Evolutionary conservation across 2,329 filamentous ascomycete genomes (phyloP).

Genomic region (Botrytis tulipae): DNA sequence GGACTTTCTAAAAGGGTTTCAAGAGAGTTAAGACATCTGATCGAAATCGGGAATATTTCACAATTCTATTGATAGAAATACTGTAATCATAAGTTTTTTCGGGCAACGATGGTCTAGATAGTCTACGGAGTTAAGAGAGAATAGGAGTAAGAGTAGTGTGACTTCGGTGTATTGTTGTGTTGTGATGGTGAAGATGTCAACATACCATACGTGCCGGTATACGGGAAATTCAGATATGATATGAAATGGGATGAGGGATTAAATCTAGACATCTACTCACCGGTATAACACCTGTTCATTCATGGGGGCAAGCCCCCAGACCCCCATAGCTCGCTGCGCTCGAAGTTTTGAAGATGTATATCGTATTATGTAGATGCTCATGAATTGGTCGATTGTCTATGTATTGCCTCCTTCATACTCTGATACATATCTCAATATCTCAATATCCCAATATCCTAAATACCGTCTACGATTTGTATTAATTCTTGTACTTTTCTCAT

Average conservation of each 20-base stretch:
- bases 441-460: neutral
- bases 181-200: neutral
- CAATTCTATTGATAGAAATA: slow-evolving; percentile 18
- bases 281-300: neutral
- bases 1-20: neutral
- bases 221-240: neutral
- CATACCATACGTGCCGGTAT: neutral
- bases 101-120: neutral
- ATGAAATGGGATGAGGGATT: neutral
- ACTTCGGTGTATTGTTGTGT: neutral
- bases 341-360: neutral
- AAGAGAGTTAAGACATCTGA: slow-evolving; percentile 7
- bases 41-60: slow-evolving; percentile 1
- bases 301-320: neutral
- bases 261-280: neutral
- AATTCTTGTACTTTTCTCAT: neutral
- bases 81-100: neutral
- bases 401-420: neutral
- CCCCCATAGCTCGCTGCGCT: neutral
- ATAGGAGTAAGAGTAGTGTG: neutral
- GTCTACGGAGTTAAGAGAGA: neutral
- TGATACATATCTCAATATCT: neutral
- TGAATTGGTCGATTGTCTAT: neutral
- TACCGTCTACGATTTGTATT: neutral
- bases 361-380: neutral